Evolutionary conservation across 768 basidiomycete species (phyloP), one percentile per base, ranked within the genome.

Genomic region (Phylloporus rhodoxanthus): DNA sequence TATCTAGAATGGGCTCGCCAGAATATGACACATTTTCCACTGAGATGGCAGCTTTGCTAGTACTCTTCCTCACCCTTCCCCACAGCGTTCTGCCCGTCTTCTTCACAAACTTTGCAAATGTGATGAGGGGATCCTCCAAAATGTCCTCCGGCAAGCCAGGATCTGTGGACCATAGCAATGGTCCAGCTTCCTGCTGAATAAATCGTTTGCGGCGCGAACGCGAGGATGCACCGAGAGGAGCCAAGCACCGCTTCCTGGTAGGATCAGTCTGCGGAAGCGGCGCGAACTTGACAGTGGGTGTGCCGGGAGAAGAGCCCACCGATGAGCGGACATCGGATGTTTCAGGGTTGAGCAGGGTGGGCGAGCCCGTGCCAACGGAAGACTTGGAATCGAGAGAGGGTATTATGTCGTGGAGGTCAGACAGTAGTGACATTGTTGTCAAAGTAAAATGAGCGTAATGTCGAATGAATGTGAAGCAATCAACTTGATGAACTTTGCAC

Each of bases 211-310:
- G 66, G 52, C 64, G 63, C 51, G 56, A 52, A 42, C 68, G 67
- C 15, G 75, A 79, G 28, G 80, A 74, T 52, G 80, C 75, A 4
- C 82, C 82, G 3, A 83, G 65, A 5, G 81, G 82, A 4, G 70
- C 68, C 32, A 69, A 60, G 5, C 73, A 78, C 19, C 75, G 72
- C 39, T 76, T 73, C 55, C 74, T 75, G 19, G 74, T 71, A 3
- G 77, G 76, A 17, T 72, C 77, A 1, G 75, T 62, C 49, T 76
- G 69, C 1, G 82, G 82, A 20, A 84, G 66, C 0, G 82, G 82
- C 1, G 82, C 82, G 47, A 84, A 84, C 53, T 71, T 76, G 38
- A 84, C 74, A 43, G 68, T 74, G 33, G 58, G 63, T 14, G 58
- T 37, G 25, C 29, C 41, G n/a, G 52, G 53, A 28, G 57, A 45